phyloP scores from a whole-genome alignment of 2,329 filamentous ascomycete species.

The Penicillium sp. region DNA sequence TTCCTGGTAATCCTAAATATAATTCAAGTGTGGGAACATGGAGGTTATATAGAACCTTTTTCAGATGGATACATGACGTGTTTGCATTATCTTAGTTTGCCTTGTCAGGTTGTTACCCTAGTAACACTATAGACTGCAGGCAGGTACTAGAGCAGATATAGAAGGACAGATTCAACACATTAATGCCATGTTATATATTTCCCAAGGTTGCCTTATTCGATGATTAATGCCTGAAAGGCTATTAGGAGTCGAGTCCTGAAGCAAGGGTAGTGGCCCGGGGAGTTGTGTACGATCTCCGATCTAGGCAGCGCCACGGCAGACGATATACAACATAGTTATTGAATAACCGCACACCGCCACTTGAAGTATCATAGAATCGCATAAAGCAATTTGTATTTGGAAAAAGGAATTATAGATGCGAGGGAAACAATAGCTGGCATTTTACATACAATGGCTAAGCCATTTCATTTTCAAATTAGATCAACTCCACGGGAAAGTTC shows the following conservation, averaged over 20 bases:
- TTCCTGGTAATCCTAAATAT: not conserved
- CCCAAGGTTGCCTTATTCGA: not conserved
- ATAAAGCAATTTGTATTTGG: not conserved
- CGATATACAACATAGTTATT: not conserved
- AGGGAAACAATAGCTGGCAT: conserved; percentile 4
- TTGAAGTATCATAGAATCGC: not conserved
- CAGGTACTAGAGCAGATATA: not conserved
- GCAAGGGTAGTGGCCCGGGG: not conserved
- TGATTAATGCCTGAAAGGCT: not conserved
- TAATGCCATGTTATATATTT: not conserved
- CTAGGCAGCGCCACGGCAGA: not conserved
- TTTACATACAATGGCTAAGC: conserved; percentile 13
- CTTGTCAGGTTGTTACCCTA: not conserved
- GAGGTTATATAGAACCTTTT: not conserved
- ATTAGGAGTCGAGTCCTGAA: not conserved
- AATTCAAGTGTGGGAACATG: too few relatives aligned
- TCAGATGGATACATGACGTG: not conserved
- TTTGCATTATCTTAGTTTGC: not conserved
- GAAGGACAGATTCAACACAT: not conserved
- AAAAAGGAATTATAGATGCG: not conserved
- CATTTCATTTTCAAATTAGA: conserved; percentile 9
- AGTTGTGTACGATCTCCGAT: not conserved
- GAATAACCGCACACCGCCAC: not conserved
- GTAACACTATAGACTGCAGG: not conserved
- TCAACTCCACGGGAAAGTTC: conserved; percentile 7